Evolutionary conservation across 345 rosid genomes (phyloP).

Genomic region (Erucastrum elatum): DNA sequence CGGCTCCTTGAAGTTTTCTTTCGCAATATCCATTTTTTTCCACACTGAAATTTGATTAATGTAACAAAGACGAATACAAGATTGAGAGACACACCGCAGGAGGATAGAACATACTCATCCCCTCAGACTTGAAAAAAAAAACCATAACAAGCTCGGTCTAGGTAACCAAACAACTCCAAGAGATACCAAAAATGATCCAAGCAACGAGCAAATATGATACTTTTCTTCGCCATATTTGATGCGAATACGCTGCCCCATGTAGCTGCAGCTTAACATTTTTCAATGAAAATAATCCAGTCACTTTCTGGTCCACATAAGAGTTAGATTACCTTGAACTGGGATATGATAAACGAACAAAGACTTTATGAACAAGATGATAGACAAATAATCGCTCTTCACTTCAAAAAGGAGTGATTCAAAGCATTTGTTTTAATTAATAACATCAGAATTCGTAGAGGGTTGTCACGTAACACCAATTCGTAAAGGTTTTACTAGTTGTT

Average conservation of each 20-base stretch:
- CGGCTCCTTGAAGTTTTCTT: not conserved
- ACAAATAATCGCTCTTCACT: constrained; percentile 12
- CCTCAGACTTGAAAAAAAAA: no score
- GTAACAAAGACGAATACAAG: no score
- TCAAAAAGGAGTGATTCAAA: constrained; percentile 9
- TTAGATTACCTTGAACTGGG: not conserved
- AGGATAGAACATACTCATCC: no score
- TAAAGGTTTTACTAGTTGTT: not conserved
- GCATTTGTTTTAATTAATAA: constrained; percentile 6
- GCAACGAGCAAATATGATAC: not conserved
- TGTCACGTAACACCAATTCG: not conserved
- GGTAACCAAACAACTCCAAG: no score
- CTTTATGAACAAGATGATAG: not conserved
- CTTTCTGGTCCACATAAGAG: no score
- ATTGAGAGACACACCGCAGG: no score
- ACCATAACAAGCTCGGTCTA: no score
- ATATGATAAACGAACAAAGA: not conserved
- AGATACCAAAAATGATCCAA: no score
- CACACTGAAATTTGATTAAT: no score
- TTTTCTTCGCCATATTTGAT: not conserved
- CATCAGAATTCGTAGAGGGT: constrained; percentile 17
- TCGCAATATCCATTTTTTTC: not conserved
- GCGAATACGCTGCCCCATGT: not conserved
- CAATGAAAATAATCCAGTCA: not conserved
- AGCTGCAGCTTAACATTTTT: not conserved